Evolutionary conservation across 306 rosid genomes (phyloP).

Genomic region (Sicyos edulis): DNA sequence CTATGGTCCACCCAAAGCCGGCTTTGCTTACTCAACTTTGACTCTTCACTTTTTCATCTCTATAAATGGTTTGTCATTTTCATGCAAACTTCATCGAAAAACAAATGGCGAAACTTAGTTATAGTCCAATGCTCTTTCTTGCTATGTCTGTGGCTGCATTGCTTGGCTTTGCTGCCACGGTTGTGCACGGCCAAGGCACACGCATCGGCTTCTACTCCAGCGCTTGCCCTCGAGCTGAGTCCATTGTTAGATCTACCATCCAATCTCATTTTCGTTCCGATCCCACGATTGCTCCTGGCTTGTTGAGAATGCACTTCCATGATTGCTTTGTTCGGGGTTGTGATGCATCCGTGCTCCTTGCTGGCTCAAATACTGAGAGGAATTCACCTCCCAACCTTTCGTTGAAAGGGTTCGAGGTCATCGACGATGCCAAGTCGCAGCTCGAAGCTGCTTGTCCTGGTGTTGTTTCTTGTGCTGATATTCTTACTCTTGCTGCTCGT

Average conservation of each 20-base stretch:
- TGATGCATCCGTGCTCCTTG: slow-evolving; percentile 14
- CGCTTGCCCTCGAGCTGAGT: slow-evolving; percentile 13
- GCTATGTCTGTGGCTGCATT: neutral
- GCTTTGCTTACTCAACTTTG: slow-evolving; percentile 14
- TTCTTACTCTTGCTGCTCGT: slow-evolving; percentile 16
- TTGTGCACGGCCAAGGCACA: slow-evolving; percentile 3
- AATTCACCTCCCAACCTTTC: slow-evolving; percentile 10
- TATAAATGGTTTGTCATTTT: neutral
- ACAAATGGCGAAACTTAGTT: neutral
- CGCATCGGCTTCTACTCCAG: slow-evolving; percentile 14
- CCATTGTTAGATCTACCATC: neutral
- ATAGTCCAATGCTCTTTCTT: neutral
- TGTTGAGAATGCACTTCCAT: slow-evolving; percentile 19
- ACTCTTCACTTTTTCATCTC: neutral
- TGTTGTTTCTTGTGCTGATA: slow-evolving; percentile 14
- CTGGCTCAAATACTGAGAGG: slow-evolving; percentile 6
- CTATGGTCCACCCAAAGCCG: slow-evolving; percentile 1
- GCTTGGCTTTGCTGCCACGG: neutral
- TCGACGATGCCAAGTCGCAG: slow-evolving; percentile 19
- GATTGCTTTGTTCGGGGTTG: slow-evolving; percentile 20
- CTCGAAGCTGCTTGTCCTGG: slow-evolving; percentile 24
- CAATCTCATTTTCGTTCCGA: slow-evolving; percentile 15
- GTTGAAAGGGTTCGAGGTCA: slow-evolving; percentile 18
- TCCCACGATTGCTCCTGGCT: slow-evolving; percentile 5
- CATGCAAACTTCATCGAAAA: slow-evolving; percentile 1